A percentile compares a stretch with the other conserved stretches of the same genome.
Evolutionary conservation across 2,329 filamentous ascomycete species (phyloP).

Genomic region (Thelonectria rubi): DNA sequence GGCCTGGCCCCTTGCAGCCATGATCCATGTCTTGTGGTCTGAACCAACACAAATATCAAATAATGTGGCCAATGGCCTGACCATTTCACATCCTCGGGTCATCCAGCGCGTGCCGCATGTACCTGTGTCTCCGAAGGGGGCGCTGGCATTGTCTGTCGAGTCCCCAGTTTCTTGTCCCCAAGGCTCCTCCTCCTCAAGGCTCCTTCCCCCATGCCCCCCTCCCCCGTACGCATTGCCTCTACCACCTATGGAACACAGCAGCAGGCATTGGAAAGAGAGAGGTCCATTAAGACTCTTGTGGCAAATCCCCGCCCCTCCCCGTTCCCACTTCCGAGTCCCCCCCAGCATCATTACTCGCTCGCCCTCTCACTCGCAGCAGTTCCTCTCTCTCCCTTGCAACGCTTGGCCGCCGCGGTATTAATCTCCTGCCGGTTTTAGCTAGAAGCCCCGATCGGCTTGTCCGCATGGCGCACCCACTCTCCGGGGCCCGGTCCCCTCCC

Average conservation of each 20-base stretch:
- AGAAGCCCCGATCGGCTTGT: slow-evolving; percentile 37
- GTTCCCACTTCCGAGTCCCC: background rate
- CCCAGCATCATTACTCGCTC: background rate
- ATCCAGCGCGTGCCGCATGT: background rate
- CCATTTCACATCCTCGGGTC: slow-evolving; percentile 11
- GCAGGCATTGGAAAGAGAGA: background rate
- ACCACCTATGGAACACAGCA: background rate
- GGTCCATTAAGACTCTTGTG: background rate
- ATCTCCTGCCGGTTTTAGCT: slow-evolving; percentile 33
- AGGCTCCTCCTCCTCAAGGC: background rate
- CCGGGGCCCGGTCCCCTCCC: background rate
- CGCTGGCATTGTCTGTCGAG: background rate
- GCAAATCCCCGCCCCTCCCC: background rate
- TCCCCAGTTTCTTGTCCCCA: background rate
- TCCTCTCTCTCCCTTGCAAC: background rate
- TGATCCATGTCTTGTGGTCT: slow-evolving; percentile 4
- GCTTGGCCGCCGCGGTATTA: slow-evolving; percentile 14
- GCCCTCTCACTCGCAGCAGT: background rate
- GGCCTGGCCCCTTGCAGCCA: background rate
- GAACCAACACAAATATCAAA: slow-evolving; percentile 3
- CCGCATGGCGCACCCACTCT: slow-evolving; percentile 31
- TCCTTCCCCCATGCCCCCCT: no score
- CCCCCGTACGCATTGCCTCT: no score
- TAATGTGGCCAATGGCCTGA: slow-evolving; percentile 15
- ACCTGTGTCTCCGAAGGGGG: background rate